phyloP scores from a whole-genome alignment of 2,329 filamentous ascomycete genomes.

The Immersiporthe knoxdaviesiana region DNA sequence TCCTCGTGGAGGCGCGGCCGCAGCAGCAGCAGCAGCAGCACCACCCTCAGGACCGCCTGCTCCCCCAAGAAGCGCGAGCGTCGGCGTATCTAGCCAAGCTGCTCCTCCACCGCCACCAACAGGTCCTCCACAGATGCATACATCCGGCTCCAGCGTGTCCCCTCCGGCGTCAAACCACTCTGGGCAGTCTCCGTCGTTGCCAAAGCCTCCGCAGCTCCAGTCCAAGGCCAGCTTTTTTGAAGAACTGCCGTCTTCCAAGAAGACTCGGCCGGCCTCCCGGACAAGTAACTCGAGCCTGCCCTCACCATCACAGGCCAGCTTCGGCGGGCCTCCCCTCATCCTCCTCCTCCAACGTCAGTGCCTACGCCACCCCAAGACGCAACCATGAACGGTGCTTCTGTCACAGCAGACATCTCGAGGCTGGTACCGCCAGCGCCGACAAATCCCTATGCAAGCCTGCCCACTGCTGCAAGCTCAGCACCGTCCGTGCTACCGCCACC shows the following conservation, averaged over 20 bases:
- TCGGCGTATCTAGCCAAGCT: constrained; percentile 40
- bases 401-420: constrained; percentile 38
- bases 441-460: constrained; percentile 57
- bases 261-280: constrained; percentile 63
- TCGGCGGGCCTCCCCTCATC: constrained; percentile 38
- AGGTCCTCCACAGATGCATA: constrained; percentile 32
- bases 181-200: constrained; percentile 38
- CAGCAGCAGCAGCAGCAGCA: constrained; percentile 46
- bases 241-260: constrained; percentile 68
- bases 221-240: constrained; percentile 71
- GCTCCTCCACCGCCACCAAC: constrained; percentile 31
- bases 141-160: constrained; percentile 36
- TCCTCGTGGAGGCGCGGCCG: constrained; percentile 44
- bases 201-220: constrained; percentile 41
- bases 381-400: constrained; percentile 31
- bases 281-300: constrained; percentile 48
- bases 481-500: constrained; percentile 36
- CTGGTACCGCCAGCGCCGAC: constrained; percentile 57
- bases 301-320: constrained; percentile 47
- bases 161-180: constrained; percentile 45
- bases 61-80: constrained; percentile 65
- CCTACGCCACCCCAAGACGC: constrained; percentile 31
- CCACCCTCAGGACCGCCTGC: constrained; percentile 52
- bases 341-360: constrained; percentile 31
- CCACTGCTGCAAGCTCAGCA: constrained; percentile 36